Percentiles rank a stretch among this genome's conserved stretches.
Evolutionary conservation across 1,284 basidiomycete genomes (phyloP).

Genomic region (Coriolopsis trogii): DNA sequence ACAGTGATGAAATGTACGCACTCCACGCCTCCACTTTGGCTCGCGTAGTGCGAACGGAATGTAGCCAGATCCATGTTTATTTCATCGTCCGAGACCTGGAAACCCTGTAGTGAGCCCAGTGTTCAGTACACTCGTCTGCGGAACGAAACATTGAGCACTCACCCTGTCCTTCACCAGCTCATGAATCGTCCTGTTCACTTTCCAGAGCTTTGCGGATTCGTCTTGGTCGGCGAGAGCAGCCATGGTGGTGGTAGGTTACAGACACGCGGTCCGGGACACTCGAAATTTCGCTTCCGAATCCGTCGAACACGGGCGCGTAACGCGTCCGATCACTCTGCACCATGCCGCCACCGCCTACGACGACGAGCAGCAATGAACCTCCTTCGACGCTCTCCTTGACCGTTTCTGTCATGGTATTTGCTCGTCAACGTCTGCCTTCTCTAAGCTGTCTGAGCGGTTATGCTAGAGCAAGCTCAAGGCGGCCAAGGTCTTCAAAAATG

Average conservation of each 20-base stretch:
- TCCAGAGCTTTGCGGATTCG: slow-evolving; percentile 88
- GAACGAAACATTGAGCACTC: slow-evolving; percentile 31
- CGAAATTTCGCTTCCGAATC: slow-evolving; percentile 31
- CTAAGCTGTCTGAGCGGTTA: neutral
- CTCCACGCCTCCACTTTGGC: slow-evolving; percentile 67
- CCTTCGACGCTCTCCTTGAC: slow-evolving; percentile 28
- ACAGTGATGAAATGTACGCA: too few species aligned
- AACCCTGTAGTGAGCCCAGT: slow-evolving; percentile 60
- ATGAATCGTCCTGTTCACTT: slow-evolving; percentile 95
- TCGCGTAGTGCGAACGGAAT: slow-evolving; percentile 73
- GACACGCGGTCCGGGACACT: slow-evolving; percentile 27
- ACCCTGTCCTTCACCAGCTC: slow-evolving; percentile 95
- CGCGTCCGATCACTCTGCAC: slow-evolving; percentile 14
- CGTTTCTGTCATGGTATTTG: slow-evolving; percentile 35
- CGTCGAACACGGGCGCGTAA: slow-evolving; percentile 15
- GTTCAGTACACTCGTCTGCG: neutral
- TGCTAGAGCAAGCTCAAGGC: slow-evolving; percentile 77
- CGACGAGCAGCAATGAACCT: slow-evolving; percentile 21
- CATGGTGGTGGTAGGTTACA: slow-evolving; percentile 15
- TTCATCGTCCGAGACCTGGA: slow-evolving; percentile 89
- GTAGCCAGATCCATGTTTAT: slow-evolving; percentile 81
- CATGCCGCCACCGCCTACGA: slow-evolving; percentile 27
- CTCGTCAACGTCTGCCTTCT: neutral
- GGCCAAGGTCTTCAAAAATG: slow-evolving; percentile 84
- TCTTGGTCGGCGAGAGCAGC: slow-evolving; percentile 65